A percentile compares a stretch with the other conserved stretches of the same genome.
These are phyloP conservation scores for Chlamydomonas urium DNA, from an alignment of 139 green algal species.

Conservation along the genomic window DNA sequence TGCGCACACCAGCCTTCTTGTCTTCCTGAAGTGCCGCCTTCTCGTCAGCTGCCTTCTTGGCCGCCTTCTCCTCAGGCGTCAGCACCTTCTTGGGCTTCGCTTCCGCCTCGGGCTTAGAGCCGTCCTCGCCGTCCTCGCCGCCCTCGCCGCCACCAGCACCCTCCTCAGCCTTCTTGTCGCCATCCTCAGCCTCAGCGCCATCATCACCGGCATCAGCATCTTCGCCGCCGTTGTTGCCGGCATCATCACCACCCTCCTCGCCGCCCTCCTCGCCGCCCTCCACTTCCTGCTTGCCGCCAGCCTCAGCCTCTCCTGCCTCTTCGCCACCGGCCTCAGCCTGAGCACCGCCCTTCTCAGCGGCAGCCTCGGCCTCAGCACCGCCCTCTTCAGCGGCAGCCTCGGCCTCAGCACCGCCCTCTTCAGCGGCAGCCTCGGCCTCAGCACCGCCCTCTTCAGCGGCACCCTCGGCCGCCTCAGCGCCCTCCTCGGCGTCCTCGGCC, in stretches of 20 bases:
- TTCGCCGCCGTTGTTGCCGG: too few species aligned
- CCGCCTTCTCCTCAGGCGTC: too few species aligned
- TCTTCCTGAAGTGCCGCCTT: too few species aligned
- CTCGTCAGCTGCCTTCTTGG: neutral
- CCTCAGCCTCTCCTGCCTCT: neutral
- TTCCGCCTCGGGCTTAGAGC: too few species aligned
- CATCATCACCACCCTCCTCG: neutral
- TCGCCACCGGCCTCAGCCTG: neutral
- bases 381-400: too few species aligned
- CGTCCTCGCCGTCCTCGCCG: neutral
- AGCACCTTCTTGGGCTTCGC: too few species aligned
- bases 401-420: too few species aligned
- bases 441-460: neutral
- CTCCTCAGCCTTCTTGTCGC: neutral
- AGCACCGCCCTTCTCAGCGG: too few species aligned
- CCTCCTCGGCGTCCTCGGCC: neutral
- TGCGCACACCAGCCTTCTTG: constrained; percentile 11
- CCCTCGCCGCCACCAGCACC: neutral
- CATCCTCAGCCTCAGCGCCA: too few species aligned
- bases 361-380: too few species aligned
- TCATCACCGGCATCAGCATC: too few species aligned
- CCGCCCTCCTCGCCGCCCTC: neutral
- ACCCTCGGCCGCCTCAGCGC: neutral
- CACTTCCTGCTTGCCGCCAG: neutral
- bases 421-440: too few species aligned